Base-by-base conservation (phyloP, 495 filamentous ascomycete species). In the Aspergillus coremiiformis region DNA sequence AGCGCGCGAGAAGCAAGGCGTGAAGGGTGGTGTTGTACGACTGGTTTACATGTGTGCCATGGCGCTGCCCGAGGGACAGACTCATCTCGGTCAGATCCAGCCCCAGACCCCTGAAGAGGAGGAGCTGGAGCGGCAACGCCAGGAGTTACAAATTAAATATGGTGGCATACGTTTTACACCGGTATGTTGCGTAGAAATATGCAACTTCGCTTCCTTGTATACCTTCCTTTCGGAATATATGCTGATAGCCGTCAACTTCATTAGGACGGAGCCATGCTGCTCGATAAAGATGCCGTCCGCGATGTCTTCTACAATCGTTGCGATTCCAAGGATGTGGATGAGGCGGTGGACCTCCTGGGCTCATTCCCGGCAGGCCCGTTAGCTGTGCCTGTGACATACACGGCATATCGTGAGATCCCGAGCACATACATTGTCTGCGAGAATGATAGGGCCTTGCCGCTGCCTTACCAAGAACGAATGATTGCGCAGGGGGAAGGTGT, bases 11-110 rank as follows among this genome's bases (percentile, higher is more conserved):
- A 58, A 59, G 19, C 39, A 69, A 52, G 74, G 72, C 1, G 61
- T 70, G 41, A 58, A 63, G 29, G 66, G 66, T 0, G 71, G 73
- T 0, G 61, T 79, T 5, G 46, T 70, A 2, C 60, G 66, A 29
- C 30, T 79, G 22, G 51, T 69, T 4, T 78, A 75, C 49, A 69
- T 71, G 62, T 57, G 53, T 15, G 62, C 62, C 0, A 63, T 67
- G 62, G 60, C 56, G n/a, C 30, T 67, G 15, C 62, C 62, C 1
- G 39, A 60, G 23, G 64, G 59, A 7, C 55, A 63, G 37, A 65
- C 47, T 1, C 56, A 65, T 44, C 15, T 58, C 0, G 57, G 51
- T 5, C 62, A 65, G 32, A 59, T 65, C 29, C 30, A 52, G 15
- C 62, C 59, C 0, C 35, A 43, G 11, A 60, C 55, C 0, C 55